Evolutionary conservation across 495 filamentous ascomycete genomes (phyloP), one percentile per base, ranked within the genome.

Genomic region (Penicillium ucsense): DNA sequence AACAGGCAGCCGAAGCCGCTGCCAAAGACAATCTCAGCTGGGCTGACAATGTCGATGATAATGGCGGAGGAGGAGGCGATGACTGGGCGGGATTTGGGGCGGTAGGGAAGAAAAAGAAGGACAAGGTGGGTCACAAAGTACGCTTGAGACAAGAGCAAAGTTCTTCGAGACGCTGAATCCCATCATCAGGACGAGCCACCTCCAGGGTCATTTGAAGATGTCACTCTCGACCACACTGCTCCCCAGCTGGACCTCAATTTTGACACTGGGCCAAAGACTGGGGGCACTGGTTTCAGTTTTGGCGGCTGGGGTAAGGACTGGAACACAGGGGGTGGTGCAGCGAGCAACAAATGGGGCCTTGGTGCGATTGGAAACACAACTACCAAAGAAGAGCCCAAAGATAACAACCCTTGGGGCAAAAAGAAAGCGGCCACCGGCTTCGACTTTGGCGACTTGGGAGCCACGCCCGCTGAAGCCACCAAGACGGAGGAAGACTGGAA

Each of bases 171-270:
- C 43, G 5, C 40, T 53, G 31, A 52, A 27, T 39, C 11, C 8
- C 6, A 7, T n/a, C 7, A 35, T n/a, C 38, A 62, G 59, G 52
- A 47, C 3, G 63, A 67, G 27, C 47, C 55, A 10, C 55, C 68
- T 1, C 46, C 56, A 11, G 68, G 55, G 38, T 54, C 55, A 2
- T 75, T 77, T 36, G 72, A 74, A 41, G 71, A 78, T 41, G 59
- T 77, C 31, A 72, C 63, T 38, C 52, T 78, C 4, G 56, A 67
- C 32, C 64, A 70, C 32, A 52, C 50, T 12, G 65, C 63, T 27
- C 71, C 74, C 5, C 68, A 75, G 45, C 49, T 75, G 12, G 71
- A 75, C 51, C 50, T 77, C 31, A 68, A 57, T 41, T 72, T 77
- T 43, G 71, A 67, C 29, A 36, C 57, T 0, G 64, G 53, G 6